phyloP scores from a whole-genome alignment of 495 filamentous ascomycete species.

The Staphylotrichum longicolle region DNA sequence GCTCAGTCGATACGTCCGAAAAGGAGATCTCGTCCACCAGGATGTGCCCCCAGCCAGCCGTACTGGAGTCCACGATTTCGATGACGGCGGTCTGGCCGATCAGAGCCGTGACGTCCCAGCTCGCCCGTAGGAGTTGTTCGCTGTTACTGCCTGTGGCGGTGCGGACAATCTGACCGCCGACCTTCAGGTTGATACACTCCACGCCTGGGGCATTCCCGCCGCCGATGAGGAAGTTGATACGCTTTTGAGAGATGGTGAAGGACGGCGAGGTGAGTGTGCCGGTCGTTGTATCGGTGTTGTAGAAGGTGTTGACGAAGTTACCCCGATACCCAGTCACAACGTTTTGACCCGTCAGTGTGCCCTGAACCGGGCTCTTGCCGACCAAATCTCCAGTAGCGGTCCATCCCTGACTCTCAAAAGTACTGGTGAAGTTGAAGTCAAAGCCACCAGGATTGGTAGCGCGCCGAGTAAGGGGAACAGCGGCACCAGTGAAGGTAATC shows the following conservation, averaged over 20 bases:
- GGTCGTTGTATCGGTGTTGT: slow-evolving; percentile 3
- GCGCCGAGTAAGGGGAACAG: background rate
- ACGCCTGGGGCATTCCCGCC: slow-evolving; percentile 3
- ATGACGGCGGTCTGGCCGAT: slow-evolving; percentile 2
- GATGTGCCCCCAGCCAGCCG: slow-evolving; percentile 3
- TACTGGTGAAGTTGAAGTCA: background rate
- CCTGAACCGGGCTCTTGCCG: slow-evolving; percentile 1
- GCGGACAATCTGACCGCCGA: slow-evolving; percentile 6
- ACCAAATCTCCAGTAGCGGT: slow-evolving; percentile 4
- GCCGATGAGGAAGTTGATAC: slow-evolving; percentile 6
- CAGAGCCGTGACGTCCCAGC: slow-evolving; percentile 5
- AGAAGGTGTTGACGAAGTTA: slow-evolving; percentile 9
- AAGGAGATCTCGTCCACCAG: slow-evolving; percentile 10
- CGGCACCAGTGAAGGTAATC: slow-evolving; percentile 1
- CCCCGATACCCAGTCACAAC: background rate
- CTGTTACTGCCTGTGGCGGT: slow-evolving; percentile 4
- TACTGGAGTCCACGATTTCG: background rate
- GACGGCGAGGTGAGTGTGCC: background rate
- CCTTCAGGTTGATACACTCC: slow-evolving; percentile 9
- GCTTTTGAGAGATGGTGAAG: background rate
- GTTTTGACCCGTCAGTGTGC: background rate
- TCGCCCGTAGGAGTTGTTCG: slow-evolving; percentile 2
- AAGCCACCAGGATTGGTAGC: background rate
- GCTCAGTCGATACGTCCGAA: background rate
- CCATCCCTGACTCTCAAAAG: slow-evolving; percentile 5